Conservation (phyloP, 164 flowering plant species). For the Kalanchoe fedtschenkoi region DNA sequence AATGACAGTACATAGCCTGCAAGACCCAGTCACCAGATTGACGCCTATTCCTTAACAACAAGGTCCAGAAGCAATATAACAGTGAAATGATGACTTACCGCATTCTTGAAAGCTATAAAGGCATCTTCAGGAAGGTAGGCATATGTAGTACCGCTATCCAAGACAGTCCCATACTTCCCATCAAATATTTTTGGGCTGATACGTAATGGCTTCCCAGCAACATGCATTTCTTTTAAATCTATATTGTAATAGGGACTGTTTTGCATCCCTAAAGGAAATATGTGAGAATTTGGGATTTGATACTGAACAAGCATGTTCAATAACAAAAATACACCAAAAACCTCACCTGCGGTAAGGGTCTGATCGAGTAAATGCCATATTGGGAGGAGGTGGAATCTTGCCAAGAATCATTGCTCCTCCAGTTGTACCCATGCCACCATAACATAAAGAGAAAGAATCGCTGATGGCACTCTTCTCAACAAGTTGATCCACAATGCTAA, state of each 20-base stretch:
- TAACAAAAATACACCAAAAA: not conserved
- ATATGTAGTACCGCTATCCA: constrained; percentile 98
- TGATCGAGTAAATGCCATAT: constrained; percentile 70
- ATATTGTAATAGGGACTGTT: constrained; percentile 99
- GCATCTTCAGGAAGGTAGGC: constrained; percentile 90
- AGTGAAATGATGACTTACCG: constrained; percentile 47
- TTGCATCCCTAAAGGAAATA: constrained; percentile 90
- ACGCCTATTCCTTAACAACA: not conserved
- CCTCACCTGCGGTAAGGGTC: constrained; percentile 78
- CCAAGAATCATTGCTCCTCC: constrained; percentile 99
- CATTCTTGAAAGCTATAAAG: constrained; percentile 59
- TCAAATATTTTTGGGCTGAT: constrained; percentile 61
- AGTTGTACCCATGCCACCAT: constrained; percentile 92
- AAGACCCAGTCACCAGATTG: too few relatives aligned
- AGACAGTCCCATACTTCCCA: constrained; percentile 79
- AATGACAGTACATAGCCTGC: too few relatives aligned
- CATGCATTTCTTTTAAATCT: constrained; percentile 85
- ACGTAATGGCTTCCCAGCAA: constrained; percentile 70
- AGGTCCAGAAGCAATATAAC: not conserved
- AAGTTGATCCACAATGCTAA: constrained; percentile 90
- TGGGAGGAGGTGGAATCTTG: constrained; percentile 50
- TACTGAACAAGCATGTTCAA: not conserved
- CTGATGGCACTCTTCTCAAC: constrained; percentile 72
- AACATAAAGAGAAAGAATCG: constrained; percentile 92
- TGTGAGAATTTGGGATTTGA: constrained; percentile 33